Conservation (phyloP, 345 rosid species). For the Clarkia xantiana region DNA sequence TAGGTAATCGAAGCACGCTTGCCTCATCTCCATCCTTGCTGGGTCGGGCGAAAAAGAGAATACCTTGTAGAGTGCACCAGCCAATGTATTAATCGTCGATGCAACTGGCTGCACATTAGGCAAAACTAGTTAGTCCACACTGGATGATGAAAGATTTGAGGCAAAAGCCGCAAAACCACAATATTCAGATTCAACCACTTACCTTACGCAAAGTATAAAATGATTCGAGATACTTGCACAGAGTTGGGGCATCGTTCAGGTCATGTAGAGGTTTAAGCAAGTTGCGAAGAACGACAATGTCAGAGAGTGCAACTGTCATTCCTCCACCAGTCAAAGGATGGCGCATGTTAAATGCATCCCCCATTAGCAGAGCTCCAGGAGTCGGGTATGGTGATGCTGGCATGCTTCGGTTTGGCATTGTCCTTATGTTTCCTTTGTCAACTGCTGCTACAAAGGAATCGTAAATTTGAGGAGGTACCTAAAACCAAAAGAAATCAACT, state of each 20-base stretch:
- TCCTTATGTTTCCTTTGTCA: constrained; percentile 32
- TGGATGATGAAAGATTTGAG: background rate
- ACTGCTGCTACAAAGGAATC: constrained; percentile 28
- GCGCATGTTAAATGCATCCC: constrained; percentile 53
- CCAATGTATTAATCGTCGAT: constrained; percentile 31
- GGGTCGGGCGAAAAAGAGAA: constrained; percentile 33
- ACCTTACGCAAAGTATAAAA: constrained; percentile 46
- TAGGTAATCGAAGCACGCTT: constrained; percentile 37
- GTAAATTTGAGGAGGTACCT: constrained; percentile 29
- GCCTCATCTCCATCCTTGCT: constrained; percentile 33
- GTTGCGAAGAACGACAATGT: constrained; percentile 32
- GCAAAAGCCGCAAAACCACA: background rate
- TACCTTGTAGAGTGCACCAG: constrained; percentile 33
- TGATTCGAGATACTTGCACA: constrained; percentile 36
- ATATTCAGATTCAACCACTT: constrained; percentile 2
- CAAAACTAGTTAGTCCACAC: background rate
- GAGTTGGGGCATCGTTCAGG: constrained; percentile 25
- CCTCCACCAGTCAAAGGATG: constrained; percentile 58
- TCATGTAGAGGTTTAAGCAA: constrained; percentile 31
- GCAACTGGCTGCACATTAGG: constrained; percentile 24
- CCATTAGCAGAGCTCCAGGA: constrained; percentile 38
- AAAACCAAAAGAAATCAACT: background rate
- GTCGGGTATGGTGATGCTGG: constrained; percentile 40
- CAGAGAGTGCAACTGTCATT: constrained; percentile 51
- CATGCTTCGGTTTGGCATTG: constrained; percentile 53